Conservation (phyloP, 2,329 filamentous ascomycete genomes). For the Aspergillus bombycis region DNA sequence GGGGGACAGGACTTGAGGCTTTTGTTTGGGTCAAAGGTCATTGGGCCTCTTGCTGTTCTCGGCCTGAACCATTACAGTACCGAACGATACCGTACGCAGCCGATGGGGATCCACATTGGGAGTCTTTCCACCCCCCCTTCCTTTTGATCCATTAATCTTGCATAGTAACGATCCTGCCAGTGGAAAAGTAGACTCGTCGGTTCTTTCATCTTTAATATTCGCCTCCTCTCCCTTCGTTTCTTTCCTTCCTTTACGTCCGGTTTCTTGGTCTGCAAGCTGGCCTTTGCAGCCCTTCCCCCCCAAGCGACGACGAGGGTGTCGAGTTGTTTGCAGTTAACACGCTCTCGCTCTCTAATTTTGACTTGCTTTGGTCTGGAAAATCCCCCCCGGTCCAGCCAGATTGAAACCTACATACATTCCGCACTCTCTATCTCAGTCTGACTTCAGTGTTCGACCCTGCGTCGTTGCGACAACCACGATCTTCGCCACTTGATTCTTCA, state of each 20-base stretch:
- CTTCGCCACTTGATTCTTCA: conserved; percentile 6
- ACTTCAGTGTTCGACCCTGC: conserved; percentile 15
- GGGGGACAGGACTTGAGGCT: neutral
- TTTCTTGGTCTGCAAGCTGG: conserved; percentile 25
- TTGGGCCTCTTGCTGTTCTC: conserved; percentile 17
- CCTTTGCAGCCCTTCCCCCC: conserved; percentile 23
- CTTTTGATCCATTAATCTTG: conserved; percentile 9
- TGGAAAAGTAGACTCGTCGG: conserved; percentile 9
- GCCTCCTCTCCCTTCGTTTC: conserved; percentile 9
- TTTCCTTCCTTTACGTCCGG: conserved; percentile 2
- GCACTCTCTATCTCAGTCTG: conserved; percentile 11
- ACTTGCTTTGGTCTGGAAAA: neutral
- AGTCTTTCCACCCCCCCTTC: conserved; percentile 1
- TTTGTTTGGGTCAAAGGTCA: conserved; percentile 10
- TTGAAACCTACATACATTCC: neutral
- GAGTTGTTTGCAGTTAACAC: neutral
- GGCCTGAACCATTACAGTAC: conserved; percentile 6
- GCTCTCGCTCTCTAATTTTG: conserved; percentile 5
- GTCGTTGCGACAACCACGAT: conserved; percentile 22
- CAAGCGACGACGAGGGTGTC: conserved; percentile 1
- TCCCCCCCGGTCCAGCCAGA: neutral
- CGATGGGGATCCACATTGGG: neutral
- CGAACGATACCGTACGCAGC: neutral
- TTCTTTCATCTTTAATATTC: conserved; percentile 8
- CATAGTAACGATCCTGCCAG: neutral